Base-by-base conservation (phyloP, 345 rosid genomes). In the Durio zibethinus region DNA sequence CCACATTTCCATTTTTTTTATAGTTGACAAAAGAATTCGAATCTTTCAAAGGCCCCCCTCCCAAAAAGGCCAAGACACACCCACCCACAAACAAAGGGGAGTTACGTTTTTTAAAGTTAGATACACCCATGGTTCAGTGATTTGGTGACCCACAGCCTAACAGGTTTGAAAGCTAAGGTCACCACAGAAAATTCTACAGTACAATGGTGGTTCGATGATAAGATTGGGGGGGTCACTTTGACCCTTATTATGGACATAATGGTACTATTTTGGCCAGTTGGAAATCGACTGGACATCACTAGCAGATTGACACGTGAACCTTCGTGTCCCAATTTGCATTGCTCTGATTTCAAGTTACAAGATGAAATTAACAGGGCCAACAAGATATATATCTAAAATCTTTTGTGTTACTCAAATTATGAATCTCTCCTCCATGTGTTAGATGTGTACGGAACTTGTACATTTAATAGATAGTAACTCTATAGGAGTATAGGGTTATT, bases 251-350 rank as follows among this genome's bases (percentile, higher is more conserved):
- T 76, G 36, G 45, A 5, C 54, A 50, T 12, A 11, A 65, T 31
- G 77, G 84, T 74, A 75, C 64, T 42, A 45, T 36, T 3, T 74
- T 67, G 72, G 73, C 82, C 85, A 84, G 86, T 76, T 23, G 38
- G 80, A 77, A 77, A 81, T 84, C 80, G 85, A 84, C 83, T 88
- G 85, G 86, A 86, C 87, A 79, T 23, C 81, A 81, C 83, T 78
- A 54, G 73, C 78, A 53, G 23, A 65, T 25, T 25, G 63, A 54
- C 89, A 84, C 84, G 90, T 88, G 89, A 85, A 50, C 69, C 74
- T 61, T 82, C 18, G 75, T 72, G 75, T 79, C 86, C 93, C 87
- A 81, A 63, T 21, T 10, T 79, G 75, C 82, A 61, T 74, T 80
- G 53, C 72, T 63, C 61, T 16, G 23, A 25, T 47, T 15, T 23